Conservation (phyloP, 202 grass and related monocot genomes). For the Eragrostis tef region DNA sequence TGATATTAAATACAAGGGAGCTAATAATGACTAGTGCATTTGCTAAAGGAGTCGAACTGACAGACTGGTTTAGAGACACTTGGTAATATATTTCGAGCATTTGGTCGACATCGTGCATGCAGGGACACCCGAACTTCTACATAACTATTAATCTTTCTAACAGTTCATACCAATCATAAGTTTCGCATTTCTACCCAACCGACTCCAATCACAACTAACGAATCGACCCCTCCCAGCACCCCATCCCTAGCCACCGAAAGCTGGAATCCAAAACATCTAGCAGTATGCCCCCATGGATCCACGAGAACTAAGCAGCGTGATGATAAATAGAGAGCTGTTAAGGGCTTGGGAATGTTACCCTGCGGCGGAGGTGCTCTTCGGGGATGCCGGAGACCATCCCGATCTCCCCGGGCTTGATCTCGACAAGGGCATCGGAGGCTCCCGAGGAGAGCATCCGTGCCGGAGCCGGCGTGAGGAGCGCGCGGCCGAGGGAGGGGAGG, state of each 20-base stretch:
- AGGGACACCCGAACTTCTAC: background rate
- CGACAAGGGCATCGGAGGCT: slow-evolving; percentile 71
- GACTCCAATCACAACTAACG: slow-evolving; percentile 1
- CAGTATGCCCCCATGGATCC: slow-evolving; percentile 23
- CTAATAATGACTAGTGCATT: background rate
- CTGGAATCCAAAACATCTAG: slow-evolving; percentile 10
- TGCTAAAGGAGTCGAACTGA: background rate
- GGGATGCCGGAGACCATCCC: slow-evolving; percentile 90
- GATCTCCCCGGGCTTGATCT: slow-evolving; percentile 89
- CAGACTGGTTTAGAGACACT: background rate
- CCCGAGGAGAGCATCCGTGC: slow-evolving; percentile 50
- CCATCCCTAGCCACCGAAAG: background rate
- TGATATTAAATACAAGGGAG: background rate
- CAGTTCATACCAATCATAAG: background rate
- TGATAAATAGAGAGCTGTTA: background rate
- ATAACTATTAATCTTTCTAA: slow-evolving; percentile 25
- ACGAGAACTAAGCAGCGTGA: background rate
- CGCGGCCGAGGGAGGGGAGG: slow-evolving; percentile 57
- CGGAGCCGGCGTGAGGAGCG: slow-evolving; percentile 46
- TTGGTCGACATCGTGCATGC: background rate
- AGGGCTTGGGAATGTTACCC: slow-evolving; percentile 41
- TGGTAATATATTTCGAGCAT: background rate
- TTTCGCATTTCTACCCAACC: slow-evolving; percentile 11
- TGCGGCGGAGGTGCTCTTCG: slow-evolving; percentile 80
- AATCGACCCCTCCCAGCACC: background rate